Evolutionary conservation across 2,329 filamentous ascomycete genomes (phyloP).

Genomic region (Elsinoe perseae): DNA sequence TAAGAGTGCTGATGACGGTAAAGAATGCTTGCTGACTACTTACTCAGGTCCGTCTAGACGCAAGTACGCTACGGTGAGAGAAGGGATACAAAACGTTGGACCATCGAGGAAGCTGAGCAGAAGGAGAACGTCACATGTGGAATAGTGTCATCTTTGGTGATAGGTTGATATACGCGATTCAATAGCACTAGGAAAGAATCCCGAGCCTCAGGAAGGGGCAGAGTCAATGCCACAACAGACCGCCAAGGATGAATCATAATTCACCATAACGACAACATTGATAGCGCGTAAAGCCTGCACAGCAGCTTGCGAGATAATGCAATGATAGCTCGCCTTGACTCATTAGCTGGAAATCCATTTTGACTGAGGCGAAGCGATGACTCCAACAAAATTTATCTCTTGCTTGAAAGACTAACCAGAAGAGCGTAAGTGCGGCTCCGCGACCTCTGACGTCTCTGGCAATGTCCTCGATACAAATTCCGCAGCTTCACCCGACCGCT

Average conservation of each 20-base stretch:
- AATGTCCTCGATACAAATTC: not conserved
- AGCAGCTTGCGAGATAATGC: not conserved
- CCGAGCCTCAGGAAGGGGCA: not conserved
- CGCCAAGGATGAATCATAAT: constrained; percentile 6
- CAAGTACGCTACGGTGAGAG: no score
- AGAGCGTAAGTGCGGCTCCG: not conserved
- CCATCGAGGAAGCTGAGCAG: not conserved
- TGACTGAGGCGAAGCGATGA: constrained; percentile 4
- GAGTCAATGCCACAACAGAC: not conserved
- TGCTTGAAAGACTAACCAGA: not conserved
- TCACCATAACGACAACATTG: not conserved
- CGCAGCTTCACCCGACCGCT: not conserved
- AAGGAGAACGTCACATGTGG: no score
- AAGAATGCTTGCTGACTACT: no score
- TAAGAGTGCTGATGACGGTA: no score
- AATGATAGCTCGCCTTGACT: not conserved
- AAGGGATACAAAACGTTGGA: no score
- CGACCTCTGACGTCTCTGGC: constrained; percentile 12
- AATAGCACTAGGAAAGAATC: no score
- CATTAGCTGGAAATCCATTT: not conserved
- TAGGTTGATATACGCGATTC: no score
- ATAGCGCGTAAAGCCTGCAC: not conserved
- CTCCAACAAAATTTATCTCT: not conserved
- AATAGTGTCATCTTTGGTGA: no score
- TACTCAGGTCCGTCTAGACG: no score